Evolutionary conservation across 495 filamentous ascomycete genomes (phyloP), one percentile per base, ranked within the genome.

Genomic region (Glonium stellatum): DNA sequence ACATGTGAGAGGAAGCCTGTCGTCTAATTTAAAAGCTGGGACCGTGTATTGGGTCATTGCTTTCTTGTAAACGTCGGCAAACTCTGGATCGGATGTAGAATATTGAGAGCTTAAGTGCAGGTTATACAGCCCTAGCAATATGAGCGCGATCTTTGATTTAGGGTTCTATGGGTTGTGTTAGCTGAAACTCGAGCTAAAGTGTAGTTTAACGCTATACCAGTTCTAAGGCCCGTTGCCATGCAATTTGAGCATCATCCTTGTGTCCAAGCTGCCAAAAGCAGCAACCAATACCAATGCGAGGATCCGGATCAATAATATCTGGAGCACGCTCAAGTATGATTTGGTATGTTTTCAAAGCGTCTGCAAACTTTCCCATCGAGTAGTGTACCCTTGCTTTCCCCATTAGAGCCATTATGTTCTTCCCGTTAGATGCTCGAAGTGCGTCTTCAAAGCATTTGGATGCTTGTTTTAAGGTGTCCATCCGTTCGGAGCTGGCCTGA

Each of bases 1-100:
- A 65, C 91, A 96, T 12, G 91, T 91, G 69, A 97, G 78, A 0
- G 93, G 92, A 48, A 90, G 85, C 71, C 91, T 86, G 75, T 92
- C 95, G 73, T 97, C 91, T n/a, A 92, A 69, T 71, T 97, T 96
- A 76, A 95, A 96, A 1, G 93, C 87, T 58, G 88, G 90, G 67
- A 95, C 90, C 0, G 89, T 96, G 71, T 93, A 96, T 62, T 92
- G 83, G 0, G 83, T 92, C 85, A 97, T 96, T 35, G 92, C 92
- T 67, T 90, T 87, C 72, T 90, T 95, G 76, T 96, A 96, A 21
- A 91, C 73, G 25, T 77, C 78, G 25, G 85, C 82, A 66, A 97
- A 97, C 54, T 84, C 82, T 0, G 89, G 87, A 54, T 88, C 80
- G 51, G 84, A 86, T n/a, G 84, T 88, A 1, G 85, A 78, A 65